phyloP scores from a whole-genome alignment of 306 rosid species.

The Begonia loranthoides region DNA sequence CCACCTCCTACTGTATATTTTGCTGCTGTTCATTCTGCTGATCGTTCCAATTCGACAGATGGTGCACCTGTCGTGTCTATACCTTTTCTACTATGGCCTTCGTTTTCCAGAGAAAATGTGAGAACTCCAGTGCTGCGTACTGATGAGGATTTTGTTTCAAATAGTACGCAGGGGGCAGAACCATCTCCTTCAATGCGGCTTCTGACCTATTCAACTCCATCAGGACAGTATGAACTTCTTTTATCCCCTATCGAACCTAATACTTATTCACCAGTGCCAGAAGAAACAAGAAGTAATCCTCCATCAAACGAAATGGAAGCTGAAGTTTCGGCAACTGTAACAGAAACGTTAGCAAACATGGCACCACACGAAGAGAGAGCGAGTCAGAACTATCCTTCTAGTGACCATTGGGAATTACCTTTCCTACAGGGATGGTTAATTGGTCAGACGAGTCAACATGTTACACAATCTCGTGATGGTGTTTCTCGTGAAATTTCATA shows the following conservation, averaged over 20 bases:
- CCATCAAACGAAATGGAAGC: slow-evolving; percentile 26
- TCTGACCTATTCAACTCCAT: slow-evolving; percentile 46
- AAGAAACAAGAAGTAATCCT: slow-evolving; percentile 27
- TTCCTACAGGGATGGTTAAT: slow-evolving; percentile 89
- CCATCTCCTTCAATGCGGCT: slow-evolving; percentile 56
- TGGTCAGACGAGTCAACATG: slow-evolving; percentile 64
- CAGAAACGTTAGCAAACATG: slow-evolving; percentile 21
- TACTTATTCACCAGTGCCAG: slow-evolving; percentile 19
- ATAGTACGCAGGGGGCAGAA: slow-evolving; percentile 25
- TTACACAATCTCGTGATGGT: slow-evolving; percentile 22
- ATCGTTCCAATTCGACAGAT: slow-evolving; percentile 35
- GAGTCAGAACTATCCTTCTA: slow-evolving; percentile 34
- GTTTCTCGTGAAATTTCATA: slow-evolving; percentile 23
- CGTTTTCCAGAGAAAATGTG: slow-evolving; percentile 48
- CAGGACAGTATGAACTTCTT: slow-evolving; percentile 57
- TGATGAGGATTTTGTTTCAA: slow-evolving; percentile 13
- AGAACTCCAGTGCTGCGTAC: slow-evolving; percentile 41
- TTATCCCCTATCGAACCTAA: slow-evolving; percentile 60
- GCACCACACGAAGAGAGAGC: slow-evolving; percentile 31
- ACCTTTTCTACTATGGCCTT: slow-evolving; percentile 54
- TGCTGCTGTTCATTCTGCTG: slow-evolving; percentile 58
- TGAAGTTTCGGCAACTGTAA: slow-evolving; percentile 23
- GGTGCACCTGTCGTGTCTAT: slow-evolving; percentile 57
- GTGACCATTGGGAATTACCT: slow-evolving; percentile 82
- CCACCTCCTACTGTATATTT: slow-evolving; percentile 89